A percentile compares a stretch with the other conserved stretches of the same genome.
These are phyloP conservation scores for Nannizzia gypsea DNA, from an alignment of 2,329 filamentous ascomycete genomes.

Conservation along the genomic window DNA sequence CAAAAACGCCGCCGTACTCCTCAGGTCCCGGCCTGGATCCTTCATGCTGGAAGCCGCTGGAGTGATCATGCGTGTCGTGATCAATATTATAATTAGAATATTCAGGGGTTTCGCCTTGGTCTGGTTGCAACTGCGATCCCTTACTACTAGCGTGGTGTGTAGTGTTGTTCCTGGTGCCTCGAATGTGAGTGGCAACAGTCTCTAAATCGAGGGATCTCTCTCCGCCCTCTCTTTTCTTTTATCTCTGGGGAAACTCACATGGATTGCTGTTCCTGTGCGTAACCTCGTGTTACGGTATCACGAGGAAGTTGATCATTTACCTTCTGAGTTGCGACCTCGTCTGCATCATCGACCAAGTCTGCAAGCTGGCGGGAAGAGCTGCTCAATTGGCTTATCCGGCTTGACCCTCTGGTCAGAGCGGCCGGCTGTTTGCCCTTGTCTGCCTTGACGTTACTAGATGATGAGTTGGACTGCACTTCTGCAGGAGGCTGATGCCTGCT, in stretches of 20 bases:
- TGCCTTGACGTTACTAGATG: background rate
- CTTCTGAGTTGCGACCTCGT: conserved; percentile 51
- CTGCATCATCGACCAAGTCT: conserved; percentile 55
- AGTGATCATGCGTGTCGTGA: background rate
- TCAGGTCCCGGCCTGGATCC: background rate
- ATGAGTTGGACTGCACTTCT: background rate
- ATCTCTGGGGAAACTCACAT: conserved; percentile 10
- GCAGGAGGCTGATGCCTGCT: background rate
- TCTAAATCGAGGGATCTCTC: background rate
- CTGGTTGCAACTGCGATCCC: background rate
- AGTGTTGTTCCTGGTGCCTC: background rate
- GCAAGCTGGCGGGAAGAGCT: conserved; percentile 47
- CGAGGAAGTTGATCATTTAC: conserved; percentile 44
- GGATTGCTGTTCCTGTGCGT: conserved; percentile 41
- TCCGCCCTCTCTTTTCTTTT: background rate
- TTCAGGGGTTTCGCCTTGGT: background rate
- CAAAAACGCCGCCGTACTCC: conserved; percentile 15
- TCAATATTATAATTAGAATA: conserved; percentile 2
- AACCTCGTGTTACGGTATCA: conserved; percentile 43
- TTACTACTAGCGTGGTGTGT: background rate
- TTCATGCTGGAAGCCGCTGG: background rate
- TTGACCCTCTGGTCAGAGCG: conserved; percentile 14
- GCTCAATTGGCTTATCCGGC: conserved; percentile 35
- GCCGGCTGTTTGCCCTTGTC: background rate
- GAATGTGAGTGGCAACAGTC: background rate